Percentiles rank a stretch among this genome's conserved stretches.
These are phyloP conservation scores for Candida sojae DNA, from an alignment of 1,139 yeast species.

Conservation along the genomic window DNA sequence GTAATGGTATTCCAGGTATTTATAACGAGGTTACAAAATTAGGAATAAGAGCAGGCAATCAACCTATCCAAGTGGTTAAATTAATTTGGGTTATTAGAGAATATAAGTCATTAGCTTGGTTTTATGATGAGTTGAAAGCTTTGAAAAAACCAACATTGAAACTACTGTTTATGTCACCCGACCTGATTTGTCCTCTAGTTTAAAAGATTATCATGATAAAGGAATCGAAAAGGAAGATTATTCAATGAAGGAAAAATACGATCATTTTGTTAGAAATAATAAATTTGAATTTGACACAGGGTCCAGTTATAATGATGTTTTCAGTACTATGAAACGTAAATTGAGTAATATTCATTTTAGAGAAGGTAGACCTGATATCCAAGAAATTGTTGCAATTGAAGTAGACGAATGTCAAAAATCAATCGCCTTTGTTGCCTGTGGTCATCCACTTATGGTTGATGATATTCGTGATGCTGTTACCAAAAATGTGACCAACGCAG, in stretches of 20 bases:
- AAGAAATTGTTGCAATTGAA: slow-evolving; percentile 26
- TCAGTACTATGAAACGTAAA: slow-evolving; percentile 18
- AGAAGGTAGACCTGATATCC: slow-evolving; percentile 35
- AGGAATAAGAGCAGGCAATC: slow-evolving; percentile 14
- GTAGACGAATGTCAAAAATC: slow-evolving; percentile 30
- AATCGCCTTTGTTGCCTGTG: slow-evolving; percentile 49
- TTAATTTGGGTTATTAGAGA: slow-evolving; percentile 39
- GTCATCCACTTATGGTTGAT: slow-evolving; percentile 55
- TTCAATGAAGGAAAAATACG: slow-evolving; percentile 4
- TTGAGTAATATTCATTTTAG: slow-evolving; percentile 29
- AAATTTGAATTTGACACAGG: slow-evolving; percentile 10
- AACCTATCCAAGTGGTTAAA: slow-evolving; percentile 23
- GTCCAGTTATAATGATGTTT: slow-evolving; percentile 1
- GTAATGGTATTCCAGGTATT: slow-evolving; percentile 47
- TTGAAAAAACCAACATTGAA: slow-evolving; percentile 24
- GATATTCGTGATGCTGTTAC: slow-evolving; percentile 39
- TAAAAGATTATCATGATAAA: slow-evolving; percentile 9
- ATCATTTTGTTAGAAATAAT: slow-evolving; percentile 9
- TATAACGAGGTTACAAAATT: slow-evolving; percentile 35
- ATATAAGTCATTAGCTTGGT: slow-evolving; percentile 31
- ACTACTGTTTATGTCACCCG: slow-evolving; percentile 32
- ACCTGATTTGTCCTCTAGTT: slow-evolving; percentile 35
- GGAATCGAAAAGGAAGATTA: not conserved
- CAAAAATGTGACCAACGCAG: slow-evolving; percentile 22
- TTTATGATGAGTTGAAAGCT: slow-evolving; percentile 29